Percentiles rank a stretch among this genome's conserved stretches.
phyloP scores from a whole-genome alignment of 2,329 filamentous ascomycete genomes.

The Alternaria tenuissima region DNA sequence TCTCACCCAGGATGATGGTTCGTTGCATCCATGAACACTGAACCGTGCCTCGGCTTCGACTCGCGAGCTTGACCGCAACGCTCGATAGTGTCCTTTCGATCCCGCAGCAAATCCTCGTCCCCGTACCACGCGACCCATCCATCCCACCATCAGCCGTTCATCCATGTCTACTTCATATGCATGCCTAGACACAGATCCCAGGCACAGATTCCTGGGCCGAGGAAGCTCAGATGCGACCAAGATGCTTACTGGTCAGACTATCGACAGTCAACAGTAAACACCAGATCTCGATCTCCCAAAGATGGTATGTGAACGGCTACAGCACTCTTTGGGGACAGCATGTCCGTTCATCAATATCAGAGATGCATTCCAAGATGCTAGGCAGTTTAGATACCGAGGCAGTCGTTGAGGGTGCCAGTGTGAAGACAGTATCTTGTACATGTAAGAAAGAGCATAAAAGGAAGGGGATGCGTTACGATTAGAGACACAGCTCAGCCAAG shows the following conservation, averaged over 20 bases:
- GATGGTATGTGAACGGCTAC: not conserved
- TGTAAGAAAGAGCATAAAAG: not conserved
- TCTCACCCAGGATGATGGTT: not conserved
- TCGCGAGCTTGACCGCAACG: slow-evolving; percentile 1
- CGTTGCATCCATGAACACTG: not conserved
- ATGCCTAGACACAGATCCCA: not conserved
- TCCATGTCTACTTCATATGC: not conserved
- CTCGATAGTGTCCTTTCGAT: not conserved
- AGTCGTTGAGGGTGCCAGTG: not conserved
- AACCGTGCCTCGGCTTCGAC: slow-evolving; percentile 5
- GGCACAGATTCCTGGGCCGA: not conserved
- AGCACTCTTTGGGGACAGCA: not conserved
- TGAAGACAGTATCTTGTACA: not conserved
- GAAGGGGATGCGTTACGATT: not conserved
- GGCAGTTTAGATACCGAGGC: not conserved
- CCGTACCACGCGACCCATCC: slow-evolving; percentile 1
- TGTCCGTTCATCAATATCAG: not conserved
- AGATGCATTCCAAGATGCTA: not conserved
- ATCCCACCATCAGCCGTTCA: slow-evolving; percentile 1
- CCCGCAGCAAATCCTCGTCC: not conserved
- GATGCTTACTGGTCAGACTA: not conserved
- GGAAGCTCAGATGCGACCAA: not conserved
- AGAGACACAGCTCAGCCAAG: not conserved
- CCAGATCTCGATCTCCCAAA: not conserved
- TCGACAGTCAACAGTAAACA: not conserved